These are phyloP conservation scores for Chionographis japonica DNA, from an alignment of 106 monocot species.

Conservation along the genomic window DNA sequence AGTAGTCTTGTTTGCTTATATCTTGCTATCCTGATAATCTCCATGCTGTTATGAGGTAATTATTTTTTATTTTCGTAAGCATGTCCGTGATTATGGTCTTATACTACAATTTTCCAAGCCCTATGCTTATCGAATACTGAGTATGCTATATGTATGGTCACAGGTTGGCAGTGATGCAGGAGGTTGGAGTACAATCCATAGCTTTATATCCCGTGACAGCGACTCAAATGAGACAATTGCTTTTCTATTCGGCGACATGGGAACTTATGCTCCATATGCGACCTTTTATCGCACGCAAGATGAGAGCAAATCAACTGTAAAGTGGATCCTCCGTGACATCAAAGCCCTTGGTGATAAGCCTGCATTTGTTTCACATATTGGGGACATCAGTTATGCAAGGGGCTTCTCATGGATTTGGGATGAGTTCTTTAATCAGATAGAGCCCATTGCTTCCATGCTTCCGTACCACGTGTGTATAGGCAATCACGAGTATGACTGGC, in stretches of 20 bases:
- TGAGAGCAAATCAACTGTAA: conserved; percentile 77
- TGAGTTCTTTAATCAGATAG: conserved; percentile 89
- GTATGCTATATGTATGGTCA: background rate
- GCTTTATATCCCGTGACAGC: conserved; percentile 73
- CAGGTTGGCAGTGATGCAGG: conserved; percentile 81
- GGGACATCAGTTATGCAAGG: conserved; percentile 94
- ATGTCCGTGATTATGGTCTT: too few relatives aligned
- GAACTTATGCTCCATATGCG: conserved; percentile 65
- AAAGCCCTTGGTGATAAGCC: conserved; percentile 66
- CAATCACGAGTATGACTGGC: conserved; percentile 99
- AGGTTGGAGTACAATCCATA: conserved; percentile 75
- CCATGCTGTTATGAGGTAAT: background rate
- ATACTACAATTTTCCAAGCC: too few relatives aligned
- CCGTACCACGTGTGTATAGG: conserved; percentile 97
- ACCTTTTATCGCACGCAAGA: conserved; percentile 81
- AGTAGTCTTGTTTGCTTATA: background rate
- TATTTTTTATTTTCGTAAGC: too few relatives aligned
- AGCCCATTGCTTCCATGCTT: conserved; percentile 71
- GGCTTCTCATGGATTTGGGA: conserved; percentile 97
- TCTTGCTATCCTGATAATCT: background rate
- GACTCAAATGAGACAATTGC: conserved; percentile 73
- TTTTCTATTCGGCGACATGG: conserved; percentile 95
- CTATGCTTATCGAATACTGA: background rate
- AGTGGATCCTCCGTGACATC: conserved; percentile 88
- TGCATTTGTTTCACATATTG: conserved; percentile 93